phyloP scores from a whole-genome alignment of 2,329 filamentous ascomycete species.

The Beauveria sp. region DNA sequence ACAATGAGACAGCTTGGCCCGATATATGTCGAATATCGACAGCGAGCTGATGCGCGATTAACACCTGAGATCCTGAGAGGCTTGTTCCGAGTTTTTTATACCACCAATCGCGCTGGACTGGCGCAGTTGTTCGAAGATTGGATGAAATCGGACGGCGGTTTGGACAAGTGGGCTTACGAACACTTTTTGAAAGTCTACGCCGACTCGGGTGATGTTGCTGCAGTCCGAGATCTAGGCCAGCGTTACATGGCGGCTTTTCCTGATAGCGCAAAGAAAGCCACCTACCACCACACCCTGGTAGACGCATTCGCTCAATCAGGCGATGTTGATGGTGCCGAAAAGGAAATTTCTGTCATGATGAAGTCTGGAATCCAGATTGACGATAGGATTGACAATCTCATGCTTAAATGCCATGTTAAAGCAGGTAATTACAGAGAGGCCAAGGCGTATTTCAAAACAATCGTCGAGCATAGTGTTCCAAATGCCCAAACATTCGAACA shows the following conservation, averaged over 20 bases:
- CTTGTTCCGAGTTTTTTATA: conserved; percentile 37
- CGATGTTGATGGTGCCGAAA: conserved; percentile 50
- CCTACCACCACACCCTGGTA: conserved; percentile 51
- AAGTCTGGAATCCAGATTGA: conserved; percentile 51
- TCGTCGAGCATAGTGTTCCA: conserved; percentile 44
- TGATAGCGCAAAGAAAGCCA: conserved; percentile 24
- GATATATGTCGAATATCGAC: conserved; percentile 40
- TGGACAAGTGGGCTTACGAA: conserved; percentile 39
- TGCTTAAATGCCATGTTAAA: conserved; percentile 64
- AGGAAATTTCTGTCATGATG: conserved; percentile 55
- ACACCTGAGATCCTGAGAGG: conserved; percentile 32
- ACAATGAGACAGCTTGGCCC: conserved; percentile 27
- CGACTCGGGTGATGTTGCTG: conserved; percentile 36
- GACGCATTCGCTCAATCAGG: conserved; percentile 64
- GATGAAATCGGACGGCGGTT: conserved; percentile 30
- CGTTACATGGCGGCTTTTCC: conserved; percentile 33
- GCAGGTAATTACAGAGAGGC: conserved; percentile 60
- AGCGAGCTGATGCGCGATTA: conserved; percentile 30
- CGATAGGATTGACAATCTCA: conserved; percentile 62
- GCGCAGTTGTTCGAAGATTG: conserved; percentile 43
- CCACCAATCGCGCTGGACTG: conserved; percentile 32
- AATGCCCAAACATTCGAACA: conserved; percentile 61
- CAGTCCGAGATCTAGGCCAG: conserved; percentile 38
- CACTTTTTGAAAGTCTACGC: conserved; percentile 44
- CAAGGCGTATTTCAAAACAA: conserved; percentile 53